Base-by-base conservation (phyloP, 495 filamentous ascomycete genomes). In the Parathielavia appendiculata region DNA sequence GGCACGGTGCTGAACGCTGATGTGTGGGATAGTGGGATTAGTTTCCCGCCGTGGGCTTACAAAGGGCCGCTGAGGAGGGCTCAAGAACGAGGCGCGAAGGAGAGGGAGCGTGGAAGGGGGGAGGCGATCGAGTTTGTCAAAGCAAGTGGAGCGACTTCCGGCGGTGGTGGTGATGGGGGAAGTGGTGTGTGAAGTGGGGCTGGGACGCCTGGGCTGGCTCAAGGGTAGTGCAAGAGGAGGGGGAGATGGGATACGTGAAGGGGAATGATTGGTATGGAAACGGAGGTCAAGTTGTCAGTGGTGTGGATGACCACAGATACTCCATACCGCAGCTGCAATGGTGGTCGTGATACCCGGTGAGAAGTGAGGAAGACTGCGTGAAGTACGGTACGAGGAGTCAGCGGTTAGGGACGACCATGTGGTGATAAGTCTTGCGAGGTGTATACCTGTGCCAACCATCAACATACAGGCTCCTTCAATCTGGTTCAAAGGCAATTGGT, bases 111-210 rank as follows among this genome's bases (percentile, higher is more conserved):
- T 62, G 56, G 63, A 9, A 62, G 59, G 10, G 85, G 85, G 60
- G 79, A 87, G 71, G 57, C 66, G 20, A 75, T 96, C n/a, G 85
- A 92, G 13, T 97, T 97, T 74, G 88, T 96, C 20, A 39, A 39
- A 10, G 36, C 14, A 8, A 7, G 40, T 30, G 40, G 13, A n/a
- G 26, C 16, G 35, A 16, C 46, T n/a, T 61, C 83, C 36, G 79
- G 82, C 6, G 59, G 67, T 6, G 38, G 58, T 50, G 49, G 54
- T 51, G 61, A 45, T 62, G 61, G 61, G 46, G 57, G 54, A 32
- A 63, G 56, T 26, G 72, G 64, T 40, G 55, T 55, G n/a, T 69
- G 69, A 48, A 78, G 71, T 53, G 70, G 69, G 20, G 66, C 72
- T 16, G 77, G 34, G 32, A 59, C 49, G 32, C 46, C 40, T 14